phyloP scores from a whole-genome alignment of 2,329 filamentous ascomycete species.

The Claviceps monticola region DNA sequence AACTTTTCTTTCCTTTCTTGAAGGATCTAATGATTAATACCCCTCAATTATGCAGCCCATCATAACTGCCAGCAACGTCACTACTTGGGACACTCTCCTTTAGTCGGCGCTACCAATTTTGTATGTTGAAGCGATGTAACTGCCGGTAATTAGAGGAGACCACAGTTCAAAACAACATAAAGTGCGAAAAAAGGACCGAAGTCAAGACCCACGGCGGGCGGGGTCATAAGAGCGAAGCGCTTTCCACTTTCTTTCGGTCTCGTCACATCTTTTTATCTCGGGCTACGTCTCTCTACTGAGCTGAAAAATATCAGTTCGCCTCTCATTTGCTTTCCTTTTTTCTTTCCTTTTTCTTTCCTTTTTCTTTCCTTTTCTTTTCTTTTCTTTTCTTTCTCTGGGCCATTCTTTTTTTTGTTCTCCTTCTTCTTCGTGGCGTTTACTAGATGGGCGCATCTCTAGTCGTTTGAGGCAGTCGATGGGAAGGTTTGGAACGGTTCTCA shows the following conservation, averaged over 20 bases:
- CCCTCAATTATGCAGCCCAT: neutral
- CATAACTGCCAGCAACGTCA: neutral
- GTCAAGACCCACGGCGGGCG: neutral
- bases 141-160: neutral
- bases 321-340: neutral
- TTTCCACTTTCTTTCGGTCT: neutral
- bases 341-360: neutral
- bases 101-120: neutral
- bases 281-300: neutral
- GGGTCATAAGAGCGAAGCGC: neutral
- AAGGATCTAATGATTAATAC: conserved; percentile 1
- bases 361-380: neutral
- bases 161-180: neutral
- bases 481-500: neutral
- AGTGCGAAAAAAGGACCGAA: neutral
- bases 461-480: neutral
- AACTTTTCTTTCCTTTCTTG: neutral
- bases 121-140: neutral
- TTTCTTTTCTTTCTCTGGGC: neutral
- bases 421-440: neutral
- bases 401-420: too few species aligned
- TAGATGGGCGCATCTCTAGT: neutral
- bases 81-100: neutral
- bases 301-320: neutral
- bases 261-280: neutral